Evolutionary conservation across 768 basidiomycete genomes (phyloP).

Genomic region (Tulasnella sp.): DNA sequence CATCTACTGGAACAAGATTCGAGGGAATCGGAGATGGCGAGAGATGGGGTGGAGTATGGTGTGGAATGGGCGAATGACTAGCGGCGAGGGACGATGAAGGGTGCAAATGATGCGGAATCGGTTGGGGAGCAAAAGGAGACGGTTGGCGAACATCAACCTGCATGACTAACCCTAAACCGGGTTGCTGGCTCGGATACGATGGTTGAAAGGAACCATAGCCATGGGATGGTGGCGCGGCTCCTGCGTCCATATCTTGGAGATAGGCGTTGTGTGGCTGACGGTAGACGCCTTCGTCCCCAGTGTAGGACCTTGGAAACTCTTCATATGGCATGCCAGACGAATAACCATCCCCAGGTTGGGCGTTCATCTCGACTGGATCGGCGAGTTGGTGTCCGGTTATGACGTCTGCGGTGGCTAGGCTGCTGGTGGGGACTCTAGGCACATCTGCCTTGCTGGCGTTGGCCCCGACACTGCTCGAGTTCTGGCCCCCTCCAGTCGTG

Average conservation of each 20-base stretch:
- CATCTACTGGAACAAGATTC: not conserved
- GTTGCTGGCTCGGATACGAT: too few species aligned
- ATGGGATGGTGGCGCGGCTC: too few species aligned
- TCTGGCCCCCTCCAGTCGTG: conserved; percentile 22
- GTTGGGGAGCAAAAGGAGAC: conserved; percentile 5
- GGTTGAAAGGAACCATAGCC: too few species aligned
- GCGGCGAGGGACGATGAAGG: not conserved
- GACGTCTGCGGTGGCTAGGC: conserved; percentile 9
- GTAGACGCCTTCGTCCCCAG: too few species aligned
- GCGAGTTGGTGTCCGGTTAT: not conserved
- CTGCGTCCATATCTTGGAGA: too few species aligned
- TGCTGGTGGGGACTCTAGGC: not conserved
- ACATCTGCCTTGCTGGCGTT: not conserved
- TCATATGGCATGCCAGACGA: too few species aligned
- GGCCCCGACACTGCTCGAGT: not conserved
- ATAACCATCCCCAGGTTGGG: not conserved
- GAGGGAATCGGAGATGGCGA: not conserved
- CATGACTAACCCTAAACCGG: too few species aligned
- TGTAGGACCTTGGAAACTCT: too few species aligned
- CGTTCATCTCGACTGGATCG: not conserved
- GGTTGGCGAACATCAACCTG: not conserved
- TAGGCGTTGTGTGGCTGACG: too few species aligned
- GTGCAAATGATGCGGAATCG: not conserved
- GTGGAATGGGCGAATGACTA: not conserved
- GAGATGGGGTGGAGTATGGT: not conserved